phyloP scores from a whole-genome alignment of 805 yeast genomes.

The Kazachstania psychrophila region DNA sequence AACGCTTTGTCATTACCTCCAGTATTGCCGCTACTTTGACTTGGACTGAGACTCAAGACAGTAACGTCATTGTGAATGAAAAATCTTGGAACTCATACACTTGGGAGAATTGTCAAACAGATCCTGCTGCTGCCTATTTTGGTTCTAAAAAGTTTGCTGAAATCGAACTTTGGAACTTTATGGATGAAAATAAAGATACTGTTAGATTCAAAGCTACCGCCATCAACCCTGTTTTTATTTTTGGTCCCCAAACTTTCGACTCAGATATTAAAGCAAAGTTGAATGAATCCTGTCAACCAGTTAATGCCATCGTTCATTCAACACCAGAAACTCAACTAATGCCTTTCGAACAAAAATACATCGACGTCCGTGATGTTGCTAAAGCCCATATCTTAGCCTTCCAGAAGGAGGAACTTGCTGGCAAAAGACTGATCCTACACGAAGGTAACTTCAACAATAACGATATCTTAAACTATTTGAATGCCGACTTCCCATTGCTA shows the following conservation, averaged over 20 bases:
- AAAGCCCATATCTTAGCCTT: conserved; percentile 44
- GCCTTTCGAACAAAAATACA: conserved; percentile 39
- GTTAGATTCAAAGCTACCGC: conserved; percentile 33
- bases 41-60: conserved; percentile 15
- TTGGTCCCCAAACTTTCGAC: conserved; percentile 44
- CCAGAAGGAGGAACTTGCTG: conserved; percentile 29
- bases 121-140: conserved; percentile 24
- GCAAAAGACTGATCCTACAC: conserved; percentile 27
- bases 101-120: conserved; percentile 17
- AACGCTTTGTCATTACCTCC: conserved; percentile 43
- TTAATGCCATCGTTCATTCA: conserved; percentile 23
- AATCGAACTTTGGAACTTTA: conserved; percentile 44
- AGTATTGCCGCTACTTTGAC: conserved; percentile 40
- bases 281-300: conserved; percentile 29
- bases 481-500: conserved; percentile 35
- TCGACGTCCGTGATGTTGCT: conserved; percentile 58
- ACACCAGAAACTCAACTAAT: conserved; percentile 33
- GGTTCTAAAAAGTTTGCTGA: conserved; percentile 49
- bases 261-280: conserved; percentile 27
- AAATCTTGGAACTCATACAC: conserved; percentile 31
- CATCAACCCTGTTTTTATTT: conserved; percentile 36
- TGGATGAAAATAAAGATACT: conserved; percentile 29
- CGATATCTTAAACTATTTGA: conserved; percentile 22
- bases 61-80: conserved; percentile 22
- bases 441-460: conserved; percentile 22